Conservation (phyloP, 805 yeast species). For the Ogataea zsoltii region DNA sequence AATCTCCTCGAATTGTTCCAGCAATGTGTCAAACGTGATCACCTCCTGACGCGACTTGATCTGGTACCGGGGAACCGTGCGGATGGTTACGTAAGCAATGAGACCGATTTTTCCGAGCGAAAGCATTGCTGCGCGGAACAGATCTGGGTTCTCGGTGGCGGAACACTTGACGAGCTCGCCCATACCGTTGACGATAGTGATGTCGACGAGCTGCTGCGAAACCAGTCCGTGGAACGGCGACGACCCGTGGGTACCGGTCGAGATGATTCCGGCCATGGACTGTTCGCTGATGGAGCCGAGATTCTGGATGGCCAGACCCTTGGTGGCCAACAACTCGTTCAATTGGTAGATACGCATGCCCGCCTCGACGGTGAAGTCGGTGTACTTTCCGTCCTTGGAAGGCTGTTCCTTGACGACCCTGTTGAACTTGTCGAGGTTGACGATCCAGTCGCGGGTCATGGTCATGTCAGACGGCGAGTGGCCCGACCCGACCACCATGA, state of each 20-base stretch:
- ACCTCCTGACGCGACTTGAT: slow-evolving; percentile 81
- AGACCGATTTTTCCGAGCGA: slow-evolving; percentile 92
- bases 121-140: slow-evolving; percentile 79
- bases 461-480: slow-evolving; percentile 94
- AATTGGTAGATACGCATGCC: slow-evolving; percentile 80
- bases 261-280: slow-evolving; percentile 91
- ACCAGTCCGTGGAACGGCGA: slow-evolving; percentile 90
- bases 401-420: slow-evolving; percentile 46
- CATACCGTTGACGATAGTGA: slow-evolving; percentile 70
- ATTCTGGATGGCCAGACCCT: slow-evolving; percentile 81
- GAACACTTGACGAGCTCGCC: slow-evolving; percentile 75
- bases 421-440: slow-evolving; percentile 78
- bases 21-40: slow-evolving; percentile 69
- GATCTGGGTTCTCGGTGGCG: slow-evolving; percentile 56
- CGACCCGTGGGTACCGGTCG: slow-evolving; percentile 97
- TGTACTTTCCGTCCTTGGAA: slow-evolving; percentile 60
- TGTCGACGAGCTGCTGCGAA: slow-evolving; percentile 79
- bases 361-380: slow-evolving; percentile 94
- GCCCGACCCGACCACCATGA: slow-evolving; percentile 88
- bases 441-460: slow-evolving; percentile 84
- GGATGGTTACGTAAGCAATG: slow-evolving; percentile 79
- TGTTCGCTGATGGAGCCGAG: slow-evolving; percentile 94
- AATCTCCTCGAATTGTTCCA: slow-evolving; percentile 70
- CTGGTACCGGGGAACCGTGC: slow-evolving; percentile 83
- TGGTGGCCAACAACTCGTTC: slow-evolving; percentile 60